A percentile compares a stretch with the other conserved stretches of the same genome.
Evolutionary conservation across 73 alveolate species (phyloP).

Genomic region (Halteria grandinella): DNA sequence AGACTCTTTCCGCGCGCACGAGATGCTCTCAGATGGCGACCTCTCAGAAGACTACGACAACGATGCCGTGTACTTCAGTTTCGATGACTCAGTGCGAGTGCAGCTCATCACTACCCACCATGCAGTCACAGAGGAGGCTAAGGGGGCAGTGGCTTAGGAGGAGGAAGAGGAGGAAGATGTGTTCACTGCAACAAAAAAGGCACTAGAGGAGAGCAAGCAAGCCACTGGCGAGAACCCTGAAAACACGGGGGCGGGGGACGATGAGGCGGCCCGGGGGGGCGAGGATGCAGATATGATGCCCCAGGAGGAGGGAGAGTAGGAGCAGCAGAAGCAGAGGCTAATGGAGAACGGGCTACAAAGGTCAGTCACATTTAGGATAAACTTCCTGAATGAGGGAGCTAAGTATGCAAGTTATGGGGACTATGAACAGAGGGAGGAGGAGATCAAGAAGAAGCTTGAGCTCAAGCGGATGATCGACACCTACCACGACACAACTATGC

Average conservation of each 20-base stretch:
- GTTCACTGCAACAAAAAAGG: too few relatives aligned
- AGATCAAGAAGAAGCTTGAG: neutral
- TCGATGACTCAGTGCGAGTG: neutral
- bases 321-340: too few relatives aligned
- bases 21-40: slow-evolving; percentile 31
- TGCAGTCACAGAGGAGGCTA: slow-evolving; percentile 1
- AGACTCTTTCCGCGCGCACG: slow-evolving; percentile 13
- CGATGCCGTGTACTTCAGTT: slow-evolving; percentile 3
- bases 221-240: too few relatives aligned
- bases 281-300: neutral
- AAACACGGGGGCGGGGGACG: too few relatives aligned
- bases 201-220: neutral
- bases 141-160: neutral
- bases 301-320: neutral
- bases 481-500: too few relatives aligned
- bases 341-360: slow-evolving; percentile 29
- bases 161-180: slow-evolving; percentile 5
- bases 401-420: too few relatives aligned
- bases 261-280: neutral
- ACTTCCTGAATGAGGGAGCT: slow-evolving; percentile 5
- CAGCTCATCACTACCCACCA: neutral
- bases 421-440: slow-evolving; percentile 9
- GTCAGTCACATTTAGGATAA: slow-evolving; percentile 8
- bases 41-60: slow-evolving; percentile 41
- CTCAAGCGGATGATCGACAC: slow-evolving; percentile 11